Base-by-base conservation (phyloP, 2,329 filamentous ascomycete genomes). In the Xylariaceae sp. region DNA sequence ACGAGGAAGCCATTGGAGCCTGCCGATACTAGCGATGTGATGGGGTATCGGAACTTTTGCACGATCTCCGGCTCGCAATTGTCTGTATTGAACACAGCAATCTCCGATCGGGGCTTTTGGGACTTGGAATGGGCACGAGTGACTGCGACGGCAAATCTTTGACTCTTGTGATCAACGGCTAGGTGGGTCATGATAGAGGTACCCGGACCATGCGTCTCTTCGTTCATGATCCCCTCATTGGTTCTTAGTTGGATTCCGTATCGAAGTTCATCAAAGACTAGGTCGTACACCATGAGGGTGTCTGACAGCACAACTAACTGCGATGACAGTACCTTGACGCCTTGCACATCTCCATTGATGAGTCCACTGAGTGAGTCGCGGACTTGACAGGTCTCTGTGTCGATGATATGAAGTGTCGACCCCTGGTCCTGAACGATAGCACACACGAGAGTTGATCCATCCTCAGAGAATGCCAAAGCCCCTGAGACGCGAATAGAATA, bases 361-460 rank as follows among this genome's bases (percentile, higher is more conserved):
- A 91, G 67, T 3, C 81, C 81, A 4, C 83, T 76, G 15, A 89
- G 75, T 1, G 79, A 81, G 49, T 80, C 77, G 43, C 78, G 78
- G 29, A 95, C 70, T 8, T 67, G 68, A 11, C 88, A 87, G 9
- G 77, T 80, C 17, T 77, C 71, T 1, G 85, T 74, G 60, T 96
- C 85, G 49, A 97, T 78, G 39, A 95, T 73, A 54, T 93, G 81
- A 9, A 94, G 72, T 13, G 82, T 70, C 4, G 82, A 81, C 4
- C 76, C 68, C 37, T 78, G 72, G 9, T 67, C 60, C 22, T 68
- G 66, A 24, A 74, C 76, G 49, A 73, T 77, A 4, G 79, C 81
- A 36, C 82, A 81, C 38, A 88, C 89, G n/a, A 95, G 68, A 2
- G 87, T 79, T 11, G 89, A 94, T 1, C 87, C 88, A 60, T 95